Evolutionary conservation across 768 basidiomycete species (phyloP).

Genomic region (Hortiboletus campestris): DNA sequence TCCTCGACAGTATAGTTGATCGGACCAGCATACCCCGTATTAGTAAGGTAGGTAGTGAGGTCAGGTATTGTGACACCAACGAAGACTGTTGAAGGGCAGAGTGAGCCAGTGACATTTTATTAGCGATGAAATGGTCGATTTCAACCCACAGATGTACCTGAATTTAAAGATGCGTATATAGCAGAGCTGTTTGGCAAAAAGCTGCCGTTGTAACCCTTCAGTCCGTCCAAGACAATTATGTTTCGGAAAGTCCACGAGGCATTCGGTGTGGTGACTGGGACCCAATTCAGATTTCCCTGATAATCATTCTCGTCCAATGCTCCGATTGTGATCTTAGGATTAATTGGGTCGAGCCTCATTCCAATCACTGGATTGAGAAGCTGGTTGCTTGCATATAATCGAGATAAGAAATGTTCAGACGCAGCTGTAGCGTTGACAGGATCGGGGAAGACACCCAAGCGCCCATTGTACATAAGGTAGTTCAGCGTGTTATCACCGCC

Average conservation of each 20-base stretch:
- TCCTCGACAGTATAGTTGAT: constrained; percentile 7
- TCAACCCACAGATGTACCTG: constrained; percentile 3
- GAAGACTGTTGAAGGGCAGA: constrained; percentile 1
- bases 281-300: constrained; percentile 22
- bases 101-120: neutral
- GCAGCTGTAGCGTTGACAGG: constrained; percentile 21
- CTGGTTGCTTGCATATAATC: constrained; percentile 11
- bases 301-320: constrained; percentile 22
- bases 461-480: constrained; percentile 24
- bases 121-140: neutral
- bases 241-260: constrained; percentile 6
- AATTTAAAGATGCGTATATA: constrained; percentile 8
- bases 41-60: constrained; percentile 1
- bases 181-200: constrained; percentile 7
- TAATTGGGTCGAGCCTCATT: constrained; percentile 20
- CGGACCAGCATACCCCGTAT: constrained; percentile 13
- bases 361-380: constrained; percentile 24
- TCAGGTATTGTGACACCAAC: constrained; percentile 5
- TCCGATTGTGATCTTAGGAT: constrained; percentile 29
- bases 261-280: constrained; percentile 18
- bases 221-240: constrained; percentile 9
- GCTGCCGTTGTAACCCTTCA: constrained; percentile 22
- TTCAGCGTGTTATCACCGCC: constrained; percentile 10
- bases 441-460: constrained; percentile 21
- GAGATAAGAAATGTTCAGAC: constrained; percentile 14